Base-by-base conservation (phyloP, 2,329 filamentous ascomycete species). In the Meredithiella fracta region DNA sequence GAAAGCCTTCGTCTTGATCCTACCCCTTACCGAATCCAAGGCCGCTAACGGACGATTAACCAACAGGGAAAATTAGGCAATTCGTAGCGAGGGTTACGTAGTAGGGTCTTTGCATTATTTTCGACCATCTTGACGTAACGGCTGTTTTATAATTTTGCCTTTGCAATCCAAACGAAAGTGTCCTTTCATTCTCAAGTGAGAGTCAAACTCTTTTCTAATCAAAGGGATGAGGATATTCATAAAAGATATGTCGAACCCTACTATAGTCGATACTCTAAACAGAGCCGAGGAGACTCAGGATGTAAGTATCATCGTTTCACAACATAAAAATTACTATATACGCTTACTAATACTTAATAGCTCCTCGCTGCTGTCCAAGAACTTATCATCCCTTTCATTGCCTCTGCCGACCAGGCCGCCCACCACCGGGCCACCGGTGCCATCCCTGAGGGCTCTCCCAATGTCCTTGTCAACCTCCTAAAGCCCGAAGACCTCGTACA, bases 381-480 rank as follows among this genome's bases (percentile, higher is more conserved):
- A 7, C 73, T 88, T 55, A 77, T 90, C 57, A 70, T 88, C 20
- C 81, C 82, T 0, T 89, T 85, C 66, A 80, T 91, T 62, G 74
- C 72, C 59, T 72, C 75, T n/a, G 83, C 85, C 42, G 85, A 90
- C 67, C 70, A 74, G 1, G 65, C 68, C 40, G 80, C 76, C 61
- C 62, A 63, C 23, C 53, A 59, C 15, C 53, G 53, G 17, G 53
- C 54, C 14, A 72, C 69, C 53, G 69, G 73, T 0, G 81, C 80
- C 23, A 72, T 76, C 17, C 59, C 67, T 3, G 72, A 70, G 17
- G 65, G 64, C 2, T 63, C 67, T 6, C 68, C 70, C 52, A 82
- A 81, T 51, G 73, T 77, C n/a, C 70, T 90, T 4, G 77, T 88
- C 1, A 74, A 86, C 60, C 69, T 76, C 11, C 72, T 78, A 60